These are phyloP conservation scores for Bretziella fagacearum DNA, from an alignment of 2,329 filamentous ascomycete genomes.

Conservation along the genomic window DNA sequence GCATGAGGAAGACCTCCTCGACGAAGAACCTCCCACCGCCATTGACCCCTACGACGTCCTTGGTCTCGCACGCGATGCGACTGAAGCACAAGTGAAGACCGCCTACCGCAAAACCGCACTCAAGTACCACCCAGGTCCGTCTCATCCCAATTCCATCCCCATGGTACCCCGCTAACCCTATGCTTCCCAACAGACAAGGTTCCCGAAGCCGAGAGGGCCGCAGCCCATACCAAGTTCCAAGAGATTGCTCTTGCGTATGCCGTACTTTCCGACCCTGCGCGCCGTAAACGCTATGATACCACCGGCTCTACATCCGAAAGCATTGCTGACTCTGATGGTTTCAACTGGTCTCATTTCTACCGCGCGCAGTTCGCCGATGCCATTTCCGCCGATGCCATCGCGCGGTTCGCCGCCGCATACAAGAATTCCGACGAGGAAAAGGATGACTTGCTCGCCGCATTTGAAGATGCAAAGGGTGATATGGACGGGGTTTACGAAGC, in stretches of 20 bases:
- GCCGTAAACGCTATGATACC: slow-evolving; percentile 72
- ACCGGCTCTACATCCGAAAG: slow-evolving; percentile 81
- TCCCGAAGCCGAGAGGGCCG: slow-evolving; percentile 44
- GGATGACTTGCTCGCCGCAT: slow-evolving; percentile 59
- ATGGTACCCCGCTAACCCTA: not conserved
- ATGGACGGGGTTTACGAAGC: slow-evolving; percentile 62
- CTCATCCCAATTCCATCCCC: not conserved
- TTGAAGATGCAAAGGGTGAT: slow-evolving; percentile 53
- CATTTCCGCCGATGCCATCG: slow-evolving; percentile 57
- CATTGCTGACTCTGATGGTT: slow-evolving; percentile 59
- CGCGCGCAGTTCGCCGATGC: slow-evolving; percentile 64
- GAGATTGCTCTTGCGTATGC: slow-evolving; percentile 86
- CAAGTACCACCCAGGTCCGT: slow-evolving; percentile 64
- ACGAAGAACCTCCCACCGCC: slow-evolving; percentile 38
- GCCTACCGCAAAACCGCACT: slow-evolving; percentile 86
- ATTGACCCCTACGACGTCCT: slow-evolving; percentile 71
- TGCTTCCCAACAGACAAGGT: slow-evolving; percentile 61
- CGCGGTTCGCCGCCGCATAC: slow-evolving; percentile 60
- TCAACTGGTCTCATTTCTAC: slow-evolving; percentile 86
- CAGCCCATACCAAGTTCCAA: slow-evolving; percentile 71
- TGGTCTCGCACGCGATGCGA: slow-evolving; percentile 51
- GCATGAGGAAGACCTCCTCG: slow-evolving; percentile 15
- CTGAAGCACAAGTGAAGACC: slow-evolving; percentile 63
- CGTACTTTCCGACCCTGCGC: slow-evolving; percentile 65
- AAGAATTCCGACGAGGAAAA: slow-evolving; percentile 75